Conservation (phyloP, 768 basidiomycete genomes). For the Suillus discolor region DNA sequence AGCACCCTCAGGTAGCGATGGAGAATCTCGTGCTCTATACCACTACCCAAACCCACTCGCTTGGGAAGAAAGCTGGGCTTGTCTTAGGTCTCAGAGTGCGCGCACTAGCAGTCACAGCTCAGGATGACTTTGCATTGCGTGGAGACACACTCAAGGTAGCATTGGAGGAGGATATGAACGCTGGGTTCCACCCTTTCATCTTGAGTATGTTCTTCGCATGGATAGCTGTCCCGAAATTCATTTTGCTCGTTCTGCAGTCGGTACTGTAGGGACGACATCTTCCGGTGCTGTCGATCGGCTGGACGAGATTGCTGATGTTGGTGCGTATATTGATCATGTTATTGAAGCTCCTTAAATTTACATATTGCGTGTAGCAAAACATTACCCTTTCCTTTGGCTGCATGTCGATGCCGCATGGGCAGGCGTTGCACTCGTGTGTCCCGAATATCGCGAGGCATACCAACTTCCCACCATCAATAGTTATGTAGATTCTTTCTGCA, state of each 20-base stretch:
- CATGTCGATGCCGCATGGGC: conserved; percentile 95
- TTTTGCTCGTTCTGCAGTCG: conserved; percentile 51
- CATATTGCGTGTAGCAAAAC: conserved; percentile 46
- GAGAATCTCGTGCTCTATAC: conserved; percentile 82
- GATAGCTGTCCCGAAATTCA: not conserved
- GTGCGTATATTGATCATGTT: conserved; percentile 42
- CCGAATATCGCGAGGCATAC: conserved; percentile 67
- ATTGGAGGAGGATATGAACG: conserved; percentile 60
- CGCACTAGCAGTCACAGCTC: conserved; percentile 61
- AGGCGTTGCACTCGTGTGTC: conserved; percentile 78
- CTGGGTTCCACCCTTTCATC: conserved; percentile 76
- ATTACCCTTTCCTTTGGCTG: conserved; percentile 71
- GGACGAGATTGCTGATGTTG: conserved; percentile 68
- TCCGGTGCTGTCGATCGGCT: conserved; percentile 86
- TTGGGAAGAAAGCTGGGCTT: conserved; percentile 78
- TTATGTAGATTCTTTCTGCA: conserved; percentile 78
- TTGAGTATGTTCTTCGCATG: conserved; percentile 49
- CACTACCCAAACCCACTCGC: conserved; percentile 88
- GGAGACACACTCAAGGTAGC: conserved; percentile 62
- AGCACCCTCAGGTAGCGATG: conserved; percentile 49
- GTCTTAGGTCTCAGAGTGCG: conserved; percentile 80
- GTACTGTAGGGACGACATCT: conserved; percentile 88
- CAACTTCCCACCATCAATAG: conserved; percentile 74
- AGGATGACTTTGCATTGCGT: conserved; percentile 71
- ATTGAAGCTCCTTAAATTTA: not conserved